Percentiles rank a stretch among this genome's conserved stretches.
Evolutionary conservation across 495 filamentous ascomycete genomes (phyloP).

Genomic region (Penicillium soppii): DNA sequence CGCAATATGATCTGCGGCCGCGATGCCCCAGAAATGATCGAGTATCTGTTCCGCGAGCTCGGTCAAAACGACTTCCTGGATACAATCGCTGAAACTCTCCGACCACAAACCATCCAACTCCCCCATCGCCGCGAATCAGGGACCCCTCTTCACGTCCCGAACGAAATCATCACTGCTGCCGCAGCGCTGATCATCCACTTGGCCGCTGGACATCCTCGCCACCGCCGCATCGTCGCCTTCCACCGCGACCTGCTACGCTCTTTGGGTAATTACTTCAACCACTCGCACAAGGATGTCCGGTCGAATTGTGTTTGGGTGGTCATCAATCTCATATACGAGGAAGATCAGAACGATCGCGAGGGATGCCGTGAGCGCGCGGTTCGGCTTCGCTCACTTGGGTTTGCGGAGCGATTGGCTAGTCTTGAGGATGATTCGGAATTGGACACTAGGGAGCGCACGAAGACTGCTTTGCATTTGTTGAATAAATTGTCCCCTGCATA

Average conservation of each 20-base stretch:
- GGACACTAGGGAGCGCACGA: conserved; percentile 81
- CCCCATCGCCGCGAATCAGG: conserved; percentile 36
- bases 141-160: conserved; percentile 47
- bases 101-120: conserved; percentile 48
- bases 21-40: conserved; percentile 73
- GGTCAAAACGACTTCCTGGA: conserved; percentile 74
- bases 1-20: conserved; percentile 80
- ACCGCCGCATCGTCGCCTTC: conserved; percentile 71
- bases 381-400: conserved; percentile 69
- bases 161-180: conserved; percentile 73
- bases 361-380: conserved; percentile 62
- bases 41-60: conserved; percentile 73
- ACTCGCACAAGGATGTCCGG: conserved; percentile 68
- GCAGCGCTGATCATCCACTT: conserved; percentile 81
- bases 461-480: conserved; percentile 72
- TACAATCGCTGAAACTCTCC: conserved; percentile 71
- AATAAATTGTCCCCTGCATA: conserved; percentile 27
- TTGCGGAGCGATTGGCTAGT: conserved; percentile 61
- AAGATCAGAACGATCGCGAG: conserved; percentile 63
- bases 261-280: conserved; percentile 60
- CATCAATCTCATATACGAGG: conserved; percentile 78
- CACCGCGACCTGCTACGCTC: conserved; percentile 56
- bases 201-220: conserved; percentile 71
- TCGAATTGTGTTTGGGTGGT: conserved; percentile 75
- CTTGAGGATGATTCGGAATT: conserved; percentile 73